phyloP scores from a whole-genome alignment of 106 monocot genomes.

The Phalaenopsis equestris region DNA sequence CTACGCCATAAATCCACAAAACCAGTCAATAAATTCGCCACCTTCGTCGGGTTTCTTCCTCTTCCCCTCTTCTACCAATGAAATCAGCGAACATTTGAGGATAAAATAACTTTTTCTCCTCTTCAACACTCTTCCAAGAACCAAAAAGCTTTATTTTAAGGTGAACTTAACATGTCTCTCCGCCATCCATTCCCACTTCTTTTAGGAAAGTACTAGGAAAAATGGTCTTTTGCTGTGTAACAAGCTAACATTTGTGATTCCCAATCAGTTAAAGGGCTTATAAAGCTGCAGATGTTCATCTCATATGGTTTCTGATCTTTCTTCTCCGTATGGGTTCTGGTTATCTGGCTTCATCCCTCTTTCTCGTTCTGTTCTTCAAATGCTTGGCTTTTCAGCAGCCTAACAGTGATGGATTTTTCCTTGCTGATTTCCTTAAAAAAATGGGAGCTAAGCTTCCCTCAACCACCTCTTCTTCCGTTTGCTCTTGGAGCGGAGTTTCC shows the following conservation, averaged over 20 bases:
- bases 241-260: background rate
- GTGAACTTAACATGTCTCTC: background rate
- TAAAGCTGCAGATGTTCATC: constrained; percentile 4
- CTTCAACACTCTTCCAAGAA: background rate
- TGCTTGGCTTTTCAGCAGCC: constrained; percentile 37
- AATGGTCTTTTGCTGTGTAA: background rate
- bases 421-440: constrained; percentile 45
- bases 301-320: background rate
- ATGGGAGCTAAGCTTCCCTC: constrained; percentile 32
- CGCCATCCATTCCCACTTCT: background rate
- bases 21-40: background rate
- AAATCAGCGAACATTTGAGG: background rate
- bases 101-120: background rate
- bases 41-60: background rate
- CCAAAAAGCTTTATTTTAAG: background rate
- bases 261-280: background rate
- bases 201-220: constrained; percentile 1
- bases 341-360: constrained; percentile 10
- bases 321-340: constrained; percentile 17
- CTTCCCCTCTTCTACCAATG: background rate
- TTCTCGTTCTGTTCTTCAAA: constrained; percentile 7
- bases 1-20: background rate
- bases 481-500: constrained; percentile 46
- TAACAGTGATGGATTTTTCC: constrained; percentile 71
- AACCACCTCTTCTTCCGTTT: constrained; percentile 23